Conservation (phyloP, 495 filamentous ascomycete genomes). For the Podospora comata region DNA sequence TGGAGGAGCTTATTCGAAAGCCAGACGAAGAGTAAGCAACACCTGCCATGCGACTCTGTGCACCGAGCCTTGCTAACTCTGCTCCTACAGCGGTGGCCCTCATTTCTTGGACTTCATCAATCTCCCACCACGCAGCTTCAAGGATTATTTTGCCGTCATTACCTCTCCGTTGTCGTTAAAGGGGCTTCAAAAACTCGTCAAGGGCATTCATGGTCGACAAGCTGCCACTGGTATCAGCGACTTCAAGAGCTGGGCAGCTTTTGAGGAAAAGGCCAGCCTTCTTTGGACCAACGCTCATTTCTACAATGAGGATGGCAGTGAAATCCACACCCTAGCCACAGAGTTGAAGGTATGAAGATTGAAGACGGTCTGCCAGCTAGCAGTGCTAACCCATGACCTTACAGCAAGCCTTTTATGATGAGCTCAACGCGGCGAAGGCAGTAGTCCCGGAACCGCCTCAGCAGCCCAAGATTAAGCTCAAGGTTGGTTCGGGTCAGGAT, state of each 20-base stretch:
- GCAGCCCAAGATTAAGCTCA: constrained; percentile 69
- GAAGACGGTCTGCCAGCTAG: constrained; percentile 1
- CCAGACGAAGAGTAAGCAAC: constrained; percentile 58
- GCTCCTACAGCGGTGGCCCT: constrained; percentile 34
- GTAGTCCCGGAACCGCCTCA: constrained; percentile 61
- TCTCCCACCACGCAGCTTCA: constrained; percentile 57
- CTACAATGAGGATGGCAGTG: constrained; percentile 87
- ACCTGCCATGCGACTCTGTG: constrained; percentile 10
- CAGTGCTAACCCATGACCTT: neutral
- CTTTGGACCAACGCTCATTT: constrained; percentile 83
- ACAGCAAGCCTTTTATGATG: constrained; percentile 61
- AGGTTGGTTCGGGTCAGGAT: constrained; percentile 48
- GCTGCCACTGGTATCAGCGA: constrained; percentile 63
- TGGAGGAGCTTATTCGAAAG: constrained; percentile 62
- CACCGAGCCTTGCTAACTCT: neutral
- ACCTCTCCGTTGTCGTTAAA: constrained; percentile 68
- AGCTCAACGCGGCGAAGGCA: constrained; percentile 65
- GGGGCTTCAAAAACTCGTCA: constrained; percentile 65
- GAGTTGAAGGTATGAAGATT: constrained; percentile 63
- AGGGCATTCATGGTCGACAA: constrained; percentile 62
- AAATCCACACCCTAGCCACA: constrained; percentile 66
- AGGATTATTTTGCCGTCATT: constrained; percentile 77
- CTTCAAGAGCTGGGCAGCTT: constrained; percentile 73
- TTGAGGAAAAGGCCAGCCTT: constrained; percentile 71
- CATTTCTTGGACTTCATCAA: constrained; percentile 64